Evolutionary conservation across 352 stramenopile genomes (phyloP).

Genomic region (Phytophthora europaea): DNA sequence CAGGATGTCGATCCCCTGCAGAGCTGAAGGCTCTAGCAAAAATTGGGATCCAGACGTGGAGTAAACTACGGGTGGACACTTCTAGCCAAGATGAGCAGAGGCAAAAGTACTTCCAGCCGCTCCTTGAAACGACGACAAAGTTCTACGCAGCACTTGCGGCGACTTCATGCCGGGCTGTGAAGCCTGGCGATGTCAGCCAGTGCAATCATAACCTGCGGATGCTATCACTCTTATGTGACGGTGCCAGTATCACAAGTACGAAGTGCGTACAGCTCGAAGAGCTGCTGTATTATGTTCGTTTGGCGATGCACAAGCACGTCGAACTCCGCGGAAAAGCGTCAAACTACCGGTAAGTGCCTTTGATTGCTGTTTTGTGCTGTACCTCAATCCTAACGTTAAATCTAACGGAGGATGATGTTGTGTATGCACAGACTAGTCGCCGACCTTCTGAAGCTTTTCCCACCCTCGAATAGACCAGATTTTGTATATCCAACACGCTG

Average conservation of each 20-base stretch:
- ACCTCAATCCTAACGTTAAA: no score
- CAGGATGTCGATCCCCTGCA: not conserved
- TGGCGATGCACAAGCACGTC: conserved; percentile 1
- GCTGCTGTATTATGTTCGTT: conserved; percentile 4
- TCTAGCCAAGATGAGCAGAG: not conserved
- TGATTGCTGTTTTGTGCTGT: no score
- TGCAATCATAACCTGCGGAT: not conserved
- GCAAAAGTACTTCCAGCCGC: not conserved
- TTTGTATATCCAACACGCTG: no score
- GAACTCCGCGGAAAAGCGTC: not conserved
- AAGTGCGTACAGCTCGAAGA: not conserved
- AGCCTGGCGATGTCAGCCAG: not conserved
- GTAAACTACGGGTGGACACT: not conserved
- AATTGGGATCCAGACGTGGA: not conserved
- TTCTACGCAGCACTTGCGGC: not conserved
- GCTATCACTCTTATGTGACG: not conserved
- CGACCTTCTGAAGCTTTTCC: no score
- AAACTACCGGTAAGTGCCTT: not conserved
- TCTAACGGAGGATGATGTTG: no score
- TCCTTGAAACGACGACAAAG: not conserved
- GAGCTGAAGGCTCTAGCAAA: not conserved
- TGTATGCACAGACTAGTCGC: no score
- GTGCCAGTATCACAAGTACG: not conserved
- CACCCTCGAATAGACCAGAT: no score
- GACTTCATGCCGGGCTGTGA: not conserved